Evolutionary conservation across 345 rosid genomes (phyloP), one percentile per base, ranked within the genome.

Genomic region (Turnera subulata): DNA sequence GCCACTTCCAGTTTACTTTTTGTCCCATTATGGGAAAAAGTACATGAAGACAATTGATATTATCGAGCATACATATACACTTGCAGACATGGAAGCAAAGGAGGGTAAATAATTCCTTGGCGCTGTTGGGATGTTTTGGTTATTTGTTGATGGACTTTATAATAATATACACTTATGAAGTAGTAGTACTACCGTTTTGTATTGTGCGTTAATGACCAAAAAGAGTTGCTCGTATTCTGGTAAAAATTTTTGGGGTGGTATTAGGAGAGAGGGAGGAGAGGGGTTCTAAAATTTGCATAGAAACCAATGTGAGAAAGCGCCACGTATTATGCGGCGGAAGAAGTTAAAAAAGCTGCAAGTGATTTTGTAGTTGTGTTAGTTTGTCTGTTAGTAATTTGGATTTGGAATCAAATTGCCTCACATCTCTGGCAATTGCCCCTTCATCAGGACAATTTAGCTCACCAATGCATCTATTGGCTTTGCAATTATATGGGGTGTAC

Each of bases 251-350:
- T 29, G 38, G 65, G 58, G 62, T 29, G 46, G 43, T 22, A 29
- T 52, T 39, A 40, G n/a, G 46, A 46, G 17, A 55, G 43, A 1
- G 4, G 23, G 35, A 46, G 13, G 2, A 49, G 20, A 20, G 17
- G 0, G 19, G n/a, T n/a, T n/a, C 6, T 2, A 26, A 23, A 15
- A 0, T 17, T 29, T 49, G 70, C 70, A 70, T 57, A 46, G 76
- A 70, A 75, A 75, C 55, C 78, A 64, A 67, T 62, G 83, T 59
- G 17, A 46, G 82, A 75, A 77, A 77, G 59, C 6, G 61, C 67
- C 77, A 68, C 80, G 80, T 72, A 77, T 58, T 46, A 35, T 67
- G 80, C 80, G 80, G 82, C 80, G 64, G 29, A 55, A 61, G 68
- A 61, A 58, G 73, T 44, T 62, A 59, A 50, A 63, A 66, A 69